Evolutionary conservation across 106 monocot genomes (phyloP).

Genomic region (Platanthera guangdongensis): DNA sequence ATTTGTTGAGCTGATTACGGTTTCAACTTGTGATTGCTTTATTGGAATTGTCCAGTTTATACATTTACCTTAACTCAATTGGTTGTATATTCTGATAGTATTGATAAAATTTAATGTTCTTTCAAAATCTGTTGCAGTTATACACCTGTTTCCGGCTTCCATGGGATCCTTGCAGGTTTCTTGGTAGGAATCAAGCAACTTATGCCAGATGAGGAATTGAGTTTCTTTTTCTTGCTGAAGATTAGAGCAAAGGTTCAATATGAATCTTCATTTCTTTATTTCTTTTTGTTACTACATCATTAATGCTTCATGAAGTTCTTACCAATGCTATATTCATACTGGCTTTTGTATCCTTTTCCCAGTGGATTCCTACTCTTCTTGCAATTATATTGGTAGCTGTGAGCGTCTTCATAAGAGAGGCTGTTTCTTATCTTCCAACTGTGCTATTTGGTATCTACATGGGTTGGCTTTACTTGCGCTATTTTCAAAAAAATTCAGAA

Average conservation of each 20-base stretch:
- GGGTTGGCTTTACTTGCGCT: constrained; percentile 89
- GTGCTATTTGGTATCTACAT: constrained; percentile 83
- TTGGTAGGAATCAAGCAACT: constrained; percentile 92
- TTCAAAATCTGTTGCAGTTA: constrained; percentile 36
- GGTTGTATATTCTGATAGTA: not conserved
- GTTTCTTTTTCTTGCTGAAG: constrained; percentile 40
- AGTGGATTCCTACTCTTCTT: constrained; percentile 86
- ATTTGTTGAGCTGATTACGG: not conserved
- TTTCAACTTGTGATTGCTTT: not conserved
- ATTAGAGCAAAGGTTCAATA: constrained; percentile 66
- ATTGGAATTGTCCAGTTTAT: not conserved
- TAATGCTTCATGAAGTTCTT: not conserved
- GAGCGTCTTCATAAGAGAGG: constrained; percentile 53
- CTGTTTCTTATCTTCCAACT: constrained; percentile 55
- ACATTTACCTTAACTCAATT: not conserved
- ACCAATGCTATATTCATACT: constrained; percentile 9
- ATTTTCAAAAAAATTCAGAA: constrained; percentile 85
- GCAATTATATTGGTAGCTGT: constrained; percentile 37
- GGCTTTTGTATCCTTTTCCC: not conserved
- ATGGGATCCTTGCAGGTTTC: constrained; percentile 80
- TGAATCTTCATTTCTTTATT: not conserved
- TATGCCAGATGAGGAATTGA: constrained; percentile 77
- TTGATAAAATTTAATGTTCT: not conserved
- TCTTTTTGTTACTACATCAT: not conserved
- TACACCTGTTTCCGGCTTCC: constrained; percentile 77